phyloP scores from a whole-genome alignment of 179 eudicot species.

The Carnegiea gigantea region DNA sequence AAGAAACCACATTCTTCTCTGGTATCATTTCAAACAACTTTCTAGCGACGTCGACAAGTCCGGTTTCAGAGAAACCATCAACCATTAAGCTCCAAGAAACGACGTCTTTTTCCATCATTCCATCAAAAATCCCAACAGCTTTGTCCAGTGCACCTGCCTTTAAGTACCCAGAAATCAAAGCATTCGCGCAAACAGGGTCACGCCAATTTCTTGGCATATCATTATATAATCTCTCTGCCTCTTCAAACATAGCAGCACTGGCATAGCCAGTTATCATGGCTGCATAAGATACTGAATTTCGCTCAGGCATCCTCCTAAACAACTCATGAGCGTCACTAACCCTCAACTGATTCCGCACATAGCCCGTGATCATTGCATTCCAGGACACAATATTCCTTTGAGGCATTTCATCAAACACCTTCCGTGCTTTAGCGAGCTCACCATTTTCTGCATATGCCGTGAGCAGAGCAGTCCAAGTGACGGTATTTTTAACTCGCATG shows the following conservation, averaged over 20 bases:
- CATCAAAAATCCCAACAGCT: slow-evolving; percentile 44
- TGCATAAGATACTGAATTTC: slow-evolving; percentile 61
- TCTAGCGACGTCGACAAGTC: slow-evolving; percentile 45
- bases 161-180: slow-evolving; percentile 61
- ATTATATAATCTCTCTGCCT: slow-evolving; percentile 48
- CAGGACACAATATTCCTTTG: slow-evolving; percentile 48
- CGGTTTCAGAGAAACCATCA: slow-evolving; percentile 59
- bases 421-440: slow-evolving; percentile 42
- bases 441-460: slow-evolving; percentile 53
- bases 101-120: slow-evolving; percentile 56
- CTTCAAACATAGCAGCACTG: slow-evolving; percentile 43
- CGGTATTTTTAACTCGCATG: slow-evolving; percentile 44
- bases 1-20: slow-evolving; percentile 54
- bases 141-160: slow-evolving; percentile 44
- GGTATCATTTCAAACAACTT: slow-evolving; percentile 49
- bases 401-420: slow-evolving; percentile 14
- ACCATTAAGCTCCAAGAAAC: slow-evolving; percentile 82
- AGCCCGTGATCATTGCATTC: slow-evolving; percentile 53
- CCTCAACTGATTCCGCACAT: slow-evolving; percentile 30
- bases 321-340: slow-evolving; percentile 42
- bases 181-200: slow-evolving; percentile 66
- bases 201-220: slow-evolving; percentile 49
- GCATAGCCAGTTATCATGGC: slow-evolving; percentile 65
- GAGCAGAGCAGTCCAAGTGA: slow-evolving; percentile 65
- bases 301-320: slow-evolving; percentile 53